A percentile compares a stretch with the other conserved stretches of the same genome.
Evolutionary conservation across 306 rosid species (phyloP).

Genomic region (Cucumis sativus): DNA sequence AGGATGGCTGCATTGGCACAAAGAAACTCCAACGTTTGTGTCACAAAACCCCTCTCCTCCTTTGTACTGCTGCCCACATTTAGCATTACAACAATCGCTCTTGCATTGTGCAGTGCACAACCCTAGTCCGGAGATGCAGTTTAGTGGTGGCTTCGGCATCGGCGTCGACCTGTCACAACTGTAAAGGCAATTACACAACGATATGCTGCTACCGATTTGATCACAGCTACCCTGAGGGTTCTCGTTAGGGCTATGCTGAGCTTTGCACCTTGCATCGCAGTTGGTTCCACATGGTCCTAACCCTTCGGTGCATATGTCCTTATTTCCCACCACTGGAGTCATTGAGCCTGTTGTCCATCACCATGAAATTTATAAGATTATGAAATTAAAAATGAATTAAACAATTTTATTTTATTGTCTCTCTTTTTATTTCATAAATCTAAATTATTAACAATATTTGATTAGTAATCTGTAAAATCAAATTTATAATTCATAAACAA

Average conservation of each 20-base stretch:
- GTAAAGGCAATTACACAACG: background rate
- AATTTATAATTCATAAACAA: no score
- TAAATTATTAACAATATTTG: no score
- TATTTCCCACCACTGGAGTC: no score
- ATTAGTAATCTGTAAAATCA: no score
- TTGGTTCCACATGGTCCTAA: background rate
- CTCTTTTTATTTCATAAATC: background rate
- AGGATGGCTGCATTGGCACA: background rate
- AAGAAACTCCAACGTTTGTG: background rate
- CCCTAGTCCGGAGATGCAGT: background rate
- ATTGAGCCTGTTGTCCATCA: background rate
- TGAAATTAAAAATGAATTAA: no score
- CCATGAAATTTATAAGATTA: background rate
- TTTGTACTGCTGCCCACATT: background rate
- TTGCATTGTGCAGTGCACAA: background rate
- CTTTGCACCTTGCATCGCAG: background rate
- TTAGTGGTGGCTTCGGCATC: background rate
- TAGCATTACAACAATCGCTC: background rate
- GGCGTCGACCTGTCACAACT: background rate
- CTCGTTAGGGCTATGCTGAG: background rate
- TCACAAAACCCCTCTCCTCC: background rate
- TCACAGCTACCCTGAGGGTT: background rate
- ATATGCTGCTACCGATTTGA: background rate
- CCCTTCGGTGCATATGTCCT: background rate
- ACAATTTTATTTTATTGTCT: no score